Conservation (phyloP, 345 rosid species). For the Heritiera littoralis region DNA sequence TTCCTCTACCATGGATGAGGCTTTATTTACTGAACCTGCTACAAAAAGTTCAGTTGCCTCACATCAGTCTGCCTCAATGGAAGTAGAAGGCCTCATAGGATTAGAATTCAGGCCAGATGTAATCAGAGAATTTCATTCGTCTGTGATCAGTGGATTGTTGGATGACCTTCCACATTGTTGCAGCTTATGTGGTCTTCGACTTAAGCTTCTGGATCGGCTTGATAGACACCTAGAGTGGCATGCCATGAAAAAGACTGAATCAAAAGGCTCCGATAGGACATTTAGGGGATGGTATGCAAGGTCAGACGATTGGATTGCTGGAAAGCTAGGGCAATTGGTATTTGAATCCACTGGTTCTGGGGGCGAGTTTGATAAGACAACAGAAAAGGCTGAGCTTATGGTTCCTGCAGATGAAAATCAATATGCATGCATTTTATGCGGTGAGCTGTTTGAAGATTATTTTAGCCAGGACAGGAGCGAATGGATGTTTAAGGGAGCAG, state of each 20-base stretch:
- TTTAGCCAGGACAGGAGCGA: constrained; percentile 51
- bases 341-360: constrained; percentile 35
- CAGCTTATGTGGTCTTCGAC: constrained; percentile 70
- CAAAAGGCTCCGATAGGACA: constrained; percentile 28
- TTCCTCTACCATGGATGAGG: constrained; percentile 40
- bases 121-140: constrained; percentile 71
- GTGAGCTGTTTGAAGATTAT: constrained; percentile 85
- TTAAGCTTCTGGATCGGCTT: constrained; percentile 64
- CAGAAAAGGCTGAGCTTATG: constrained; percentile 42
- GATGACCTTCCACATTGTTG: constrained; percentile 74
- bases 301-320: constrained; percentile 64
- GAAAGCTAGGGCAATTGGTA: constrained; percentile 43
- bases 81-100: constrained; percentile 59
- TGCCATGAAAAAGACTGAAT: constrained; percentile 44
- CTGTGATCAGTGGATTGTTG: constrained; percentile 63
- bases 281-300: constrained; percentile 76
- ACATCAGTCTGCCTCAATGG: constrained; percentile 30
- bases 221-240: constrained; percentile 83
- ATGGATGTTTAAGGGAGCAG: constrained; percentile 91
- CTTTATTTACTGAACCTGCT: constrained; percentile 38
- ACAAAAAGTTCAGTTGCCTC: constrained; percentile 33
- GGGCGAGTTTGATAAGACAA: constrained; percentile 37
- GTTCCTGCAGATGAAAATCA: constrained; percentile 84
- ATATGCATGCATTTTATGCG: constrained; percentile 82
- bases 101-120: constrained; percentile 69